Conservation (phyloP, 495 filamentous ascomycete genomes). For the Neurospora discreta region DNA sequence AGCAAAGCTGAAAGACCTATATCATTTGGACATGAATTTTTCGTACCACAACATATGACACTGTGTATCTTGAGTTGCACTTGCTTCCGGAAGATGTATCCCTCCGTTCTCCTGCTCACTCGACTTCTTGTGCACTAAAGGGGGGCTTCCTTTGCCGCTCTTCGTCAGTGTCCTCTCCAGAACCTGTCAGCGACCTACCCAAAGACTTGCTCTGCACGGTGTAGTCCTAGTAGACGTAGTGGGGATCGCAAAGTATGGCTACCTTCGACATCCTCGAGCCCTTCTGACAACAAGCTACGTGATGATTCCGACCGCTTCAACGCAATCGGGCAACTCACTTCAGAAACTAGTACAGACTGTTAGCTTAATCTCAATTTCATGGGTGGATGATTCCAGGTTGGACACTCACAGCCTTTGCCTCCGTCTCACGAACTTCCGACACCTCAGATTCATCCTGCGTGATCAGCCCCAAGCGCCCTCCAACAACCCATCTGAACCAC, state of each 20-base stretch:
- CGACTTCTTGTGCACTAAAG: too few species aligned
- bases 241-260: too few species aligned
- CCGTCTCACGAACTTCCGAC: slow-evolving; percentile 53
- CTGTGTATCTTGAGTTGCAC: background rate
- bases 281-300: background rate
- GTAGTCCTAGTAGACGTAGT: too few species aligned
- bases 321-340: background rate
- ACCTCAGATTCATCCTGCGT: slow-evolving; percentile 46
- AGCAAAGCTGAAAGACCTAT: background rate
- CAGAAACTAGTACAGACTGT: background rate
- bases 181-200: too few species aligned
- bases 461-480: slow-evolving; percentile 61
- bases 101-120: too few species aligned
- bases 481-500: slow-evolving; percentile 60
- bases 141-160: too few species aligned
- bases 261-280: background rate
- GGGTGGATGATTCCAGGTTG: background rate
- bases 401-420: slow-evolving; percentile 49
- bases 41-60: background rate
- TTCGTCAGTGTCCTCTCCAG: too few species aligned
- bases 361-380: background rate
- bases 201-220: too few species aligned
- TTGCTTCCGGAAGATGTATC: background rate
- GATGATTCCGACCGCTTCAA: background rate
- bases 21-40: background rate